Percentiles rank a stretch among this genome's conserved stretches.
Conservation (phyloP, 306 rosid species). For the Oxytropis ochrocephala region DNA sequence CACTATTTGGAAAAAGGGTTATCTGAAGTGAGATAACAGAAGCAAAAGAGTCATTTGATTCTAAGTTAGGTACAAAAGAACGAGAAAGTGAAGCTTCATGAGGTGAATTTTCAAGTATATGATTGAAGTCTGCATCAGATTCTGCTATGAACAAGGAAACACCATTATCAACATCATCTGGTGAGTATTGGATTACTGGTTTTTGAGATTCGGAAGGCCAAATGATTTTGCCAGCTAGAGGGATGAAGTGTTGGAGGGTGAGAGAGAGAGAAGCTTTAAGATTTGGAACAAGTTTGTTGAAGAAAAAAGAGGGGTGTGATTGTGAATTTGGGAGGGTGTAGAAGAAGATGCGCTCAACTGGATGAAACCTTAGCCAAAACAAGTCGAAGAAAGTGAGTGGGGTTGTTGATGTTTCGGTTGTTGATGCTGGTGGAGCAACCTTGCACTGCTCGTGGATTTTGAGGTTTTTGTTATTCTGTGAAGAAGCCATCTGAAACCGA, state of each 20-base stretch:
- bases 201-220: too few species aligned
- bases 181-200: slow-evolving; percentile 26
- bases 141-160: slow-evolving; percentile 30
- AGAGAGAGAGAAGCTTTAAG: slow-evolving; percentile 49
- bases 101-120: background rate
- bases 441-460: too few species aligned
- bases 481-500: too few species aligned
- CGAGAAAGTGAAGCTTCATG: slow-evolving; percentile 19
- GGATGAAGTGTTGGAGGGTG: too few species aligned
- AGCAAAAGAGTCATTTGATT: slow-evolving; percentile 7
- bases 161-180: slow-evolving; percentile 18
- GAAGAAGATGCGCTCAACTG: slow-evolving; percentile 41
- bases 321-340: slow-evolving; percentile 17
- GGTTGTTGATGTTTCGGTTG: too few species aligned
- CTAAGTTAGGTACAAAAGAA: slow-evolving; percentile 38
- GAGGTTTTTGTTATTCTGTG: too few species aligned
- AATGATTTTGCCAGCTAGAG: too few species aligned
- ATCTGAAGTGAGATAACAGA: slow-evolving; percentile 39
- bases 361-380: slow-evolving; percentile 41
- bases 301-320: slow-evolving; percentile 5
- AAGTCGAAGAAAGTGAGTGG: too few species aligned
- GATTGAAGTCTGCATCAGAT: slow-evolving; percentile 8
- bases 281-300: slow-evolving; percentile 23
- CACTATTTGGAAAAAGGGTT: slow-evolving; percentile 39
- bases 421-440: too few species aligned